Conservation (phyloP, 768 basidiomycete species). For the Leccinum arenicola region DNA sequence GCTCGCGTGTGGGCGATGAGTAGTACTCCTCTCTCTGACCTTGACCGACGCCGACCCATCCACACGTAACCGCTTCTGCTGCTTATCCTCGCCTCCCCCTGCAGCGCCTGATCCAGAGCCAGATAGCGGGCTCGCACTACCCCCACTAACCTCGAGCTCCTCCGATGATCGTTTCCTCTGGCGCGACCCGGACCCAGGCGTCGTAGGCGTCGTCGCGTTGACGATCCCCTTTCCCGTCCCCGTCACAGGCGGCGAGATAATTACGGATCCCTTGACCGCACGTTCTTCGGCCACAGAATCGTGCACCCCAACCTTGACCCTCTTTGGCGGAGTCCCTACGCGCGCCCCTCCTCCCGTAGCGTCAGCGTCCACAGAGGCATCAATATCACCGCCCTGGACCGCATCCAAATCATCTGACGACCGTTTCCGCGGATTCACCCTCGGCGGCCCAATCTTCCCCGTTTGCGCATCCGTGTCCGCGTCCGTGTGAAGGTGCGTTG, state of each 20-base stretch:
- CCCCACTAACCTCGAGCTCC: constrained; percentile 37
- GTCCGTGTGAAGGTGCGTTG: not conserved
- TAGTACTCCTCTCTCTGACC: not conserved
- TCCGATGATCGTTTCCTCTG: constrained; percentile 50
- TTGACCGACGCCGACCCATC: constrained; percentile 17
- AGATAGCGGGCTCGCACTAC: constrained; percentile 9
- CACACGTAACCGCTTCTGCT: constrained; percentile 30
- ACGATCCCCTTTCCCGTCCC: constrained; percentile 1
- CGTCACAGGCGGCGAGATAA: not conserved
- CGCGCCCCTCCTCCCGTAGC: constrained; percentile 7
- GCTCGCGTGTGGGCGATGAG: not conserved
- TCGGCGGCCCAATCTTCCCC: constrained; percentile 11
- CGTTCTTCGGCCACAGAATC: constrained; percentile 8
- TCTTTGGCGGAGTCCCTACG: constrained; percentile 41
- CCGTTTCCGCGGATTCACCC: constrained; percentile 32
- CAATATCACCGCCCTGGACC: not conserved
- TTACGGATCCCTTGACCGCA: not conserved
- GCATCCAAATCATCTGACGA: constrained; percentile 36
- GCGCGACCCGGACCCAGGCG: constrained; percentile 17
- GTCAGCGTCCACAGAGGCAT: not conserved
- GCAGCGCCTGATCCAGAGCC: not conserved
- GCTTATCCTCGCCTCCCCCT: constrained; percentile 14
- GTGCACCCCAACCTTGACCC: constrained; percentile 28
- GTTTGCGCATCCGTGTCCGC: not conserved
- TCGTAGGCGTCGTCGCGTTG: not conserved